phyloP scores from a whole-genome alignment of 768 basidiomycete species.

The Phallus indusiatus region DNA sequence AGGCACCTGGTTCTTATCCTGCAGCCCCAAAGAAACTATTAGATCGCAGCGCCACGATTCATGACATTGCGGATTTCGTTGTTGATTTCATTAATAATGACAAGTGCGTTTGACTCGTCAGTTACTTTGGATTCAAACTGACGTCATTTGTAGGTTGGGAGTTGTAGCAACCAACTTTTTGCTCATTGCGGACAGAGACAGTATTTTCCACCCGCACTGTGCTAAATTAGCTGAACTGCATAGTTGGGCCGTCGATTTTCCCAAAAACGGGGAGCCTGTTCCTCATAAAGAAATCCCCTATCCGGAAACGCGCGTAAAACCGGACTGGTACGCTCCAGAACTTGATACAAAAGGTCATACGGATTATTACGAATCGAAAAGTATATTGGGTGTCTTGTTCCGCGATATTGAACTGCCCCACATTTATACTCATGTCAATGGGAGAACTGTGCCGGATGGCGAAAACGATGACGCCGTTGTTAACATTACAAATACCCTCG shows the following conservation, averaged over 20 bases:
- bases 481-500: background rate
- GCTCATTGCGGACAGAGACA: slow-evolving; percentile 43
- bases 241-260: slow-evolving; percentile 58
- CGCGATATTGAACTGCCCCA: slow-evolving; percentile 50
- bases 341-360: slow-evolving; percentile 18
- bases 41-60: slow-evolving; percentile 42
- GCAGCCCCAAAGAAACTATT: slow-evolving; percentile 39
- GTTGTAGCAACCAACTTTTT: slow-evolving; percentile 55
- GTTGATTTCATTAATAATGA: slow-evolving; percentile 61
- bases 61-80: slow-evolving; percentile 60
- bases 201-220: slow-evolving; percentile 46
- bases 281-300: slow-evolving; percentile 33
- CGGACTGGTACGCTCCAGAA: slow-evolving; percentile 64
- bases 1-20: slow-evolving; percentile 37
- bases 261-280: slow-evolving; percentile 46
- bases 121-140: slow-evolving; percentile 20
- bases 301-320: slow-evolving; percentile 27
- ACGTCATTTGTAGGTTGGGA: slow-evolving; percentile 41
- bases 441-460: slow-evolving; percentile 3
- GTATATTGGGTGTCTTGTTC: slow-evolving; percentile 54
- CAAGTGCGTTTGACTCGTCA: slow-evolving; percentile 25
- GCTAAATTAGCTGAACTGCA: slow-evolving; percentile 44
- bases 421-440: slow-evolving; percentile 12
- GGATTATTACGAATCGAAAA: slow-evolving; percentile 39
- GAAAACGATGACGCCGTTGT: background rate